Percentiles rank a stretch among this genome's conserved stretches.
Evolutionary conservation across 2,329 filamentous ascomycete genomes (phyloP).

Genomic region (Bipolaris oryzae): DNA sequence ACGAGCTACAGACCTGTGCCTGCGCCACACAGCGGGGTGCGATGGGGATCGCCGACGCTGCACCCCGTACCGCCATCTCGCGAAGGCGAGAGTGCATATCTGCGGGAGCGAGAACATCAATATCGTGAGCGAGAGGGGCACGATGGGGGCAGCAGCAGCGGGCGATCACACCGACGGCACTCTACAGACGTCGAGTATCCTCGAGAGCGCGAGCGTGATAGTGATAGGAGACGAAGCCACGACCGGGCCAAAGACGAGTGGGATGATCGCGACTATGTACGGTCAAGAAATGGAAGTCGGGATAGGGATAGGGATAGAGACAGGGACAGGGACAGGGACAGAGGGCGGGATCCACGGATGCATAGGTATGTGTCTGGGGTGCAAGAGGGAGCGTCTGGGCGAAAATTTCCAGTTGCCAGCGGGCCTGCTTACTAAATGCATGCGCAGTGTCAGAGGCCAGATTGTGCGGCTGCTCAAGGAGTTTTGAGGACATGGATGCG

Average conservation of each 20-base stretch:
- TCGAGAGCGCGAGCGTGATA: constrained; percentile 28
- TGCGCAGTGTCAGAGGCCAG: constrained; percentile 23
- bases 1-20: constrained; percentile 33
- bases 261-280: constrained; percentile 17
- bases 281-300: constrained; percentile 18
- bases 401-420: constrained; percentile 38
- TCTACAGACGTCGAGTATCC: constrained; percentile 37
- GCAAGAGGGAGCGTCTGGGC: constrained; percentile 43
- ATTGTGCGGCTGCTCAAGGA: constrained; percentile 28
- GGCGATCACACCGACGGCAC: constrained; percentile 27
- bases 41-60: constrained; percentile 30
- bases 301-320: constrained; percentile 15
- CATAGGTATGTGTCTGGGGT: constrained; percentile 45
- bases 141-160: constrained; percentile 17
- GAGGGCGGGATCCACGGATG: constrained; percentile 30
- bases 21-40: constrained; percentile 21
- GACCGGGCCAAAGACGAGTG: constrained; percentile 38
- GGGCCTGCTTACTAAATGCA: constrained; percentile 26
- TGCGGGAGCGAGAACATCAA: constrained; percentile 22
- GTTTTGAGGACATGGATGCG: constrained; percentile 17
- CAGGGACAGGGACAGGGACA: constrained; percentile 3
- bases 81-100: constrained; percentile 31
- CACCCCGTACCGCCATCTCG: constrained; percentile 27
- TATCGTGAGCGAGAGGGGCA: constrained; percentile 18
- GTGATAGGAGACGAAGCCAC: constrained; percentile 34